Evolutionary conservation across 768 basidiomycete genomes (phyloP).

Genomic region (Agaricus subrufescens): DNA sequence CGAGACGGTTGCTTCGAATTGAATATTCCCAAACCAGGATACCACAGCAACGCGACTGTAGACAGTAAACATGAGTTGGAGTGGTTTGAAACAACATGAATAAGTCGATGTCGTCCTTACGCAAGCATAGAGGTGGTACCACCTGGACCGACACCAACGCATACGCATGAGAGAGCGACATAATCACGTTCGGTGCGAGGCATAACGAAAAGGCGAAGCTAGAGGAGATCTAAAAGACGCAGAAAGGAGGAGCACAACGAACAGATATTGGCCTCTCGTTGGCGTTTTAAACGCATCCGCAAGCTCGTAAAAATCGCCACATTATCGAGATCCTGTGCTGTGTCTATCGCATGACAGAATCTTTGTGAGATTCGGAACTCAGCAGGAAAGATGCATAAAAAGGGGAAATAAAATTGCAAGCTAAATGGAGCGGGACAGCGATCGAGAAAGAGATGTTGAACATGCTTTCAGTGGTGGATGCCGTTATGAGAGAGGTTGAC

Average conservation of each 20-base stretch:
- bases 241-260: neutral
- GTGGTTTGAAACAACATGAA: neutral
- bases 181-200: constrained; percentile 37
- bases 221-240: constrained; percentile 10
- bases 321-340: neutral
- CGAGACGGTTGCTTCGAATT: constrained; percentile 62
- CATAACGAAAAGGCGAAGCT: constrained; percentile 24
- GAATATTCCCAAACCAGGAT: constrained; percentile 49
- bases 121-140: constrained; percentile 81
- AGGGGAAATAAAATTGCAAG: neutral
- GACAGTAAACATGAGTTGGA: neutral
- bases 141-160: constrained; percentile 77
- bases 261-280: constrained; percentile 13
- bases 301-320: neutral
- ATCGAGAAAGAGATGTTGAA: neutral
- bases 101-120: constrained; percentile 36
- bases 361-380: neutral
- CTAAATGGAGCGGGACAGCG: neutral
- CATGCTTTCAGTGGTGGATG: neutral
- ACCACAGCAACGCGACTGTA: constrained; percentile 45
- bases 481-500: constrained; percentile 5
- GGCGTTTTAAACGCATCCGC: neutral
- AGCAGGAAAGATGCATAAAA: neutral
- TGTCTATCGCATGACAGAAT: neutral
- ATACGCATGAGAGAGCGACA: constrained; percentile 57